phyloP scores from a whole-genome alignment of 2,329 filamentous ascomycete genomes.

The Pyricularia grisea region DNA sequence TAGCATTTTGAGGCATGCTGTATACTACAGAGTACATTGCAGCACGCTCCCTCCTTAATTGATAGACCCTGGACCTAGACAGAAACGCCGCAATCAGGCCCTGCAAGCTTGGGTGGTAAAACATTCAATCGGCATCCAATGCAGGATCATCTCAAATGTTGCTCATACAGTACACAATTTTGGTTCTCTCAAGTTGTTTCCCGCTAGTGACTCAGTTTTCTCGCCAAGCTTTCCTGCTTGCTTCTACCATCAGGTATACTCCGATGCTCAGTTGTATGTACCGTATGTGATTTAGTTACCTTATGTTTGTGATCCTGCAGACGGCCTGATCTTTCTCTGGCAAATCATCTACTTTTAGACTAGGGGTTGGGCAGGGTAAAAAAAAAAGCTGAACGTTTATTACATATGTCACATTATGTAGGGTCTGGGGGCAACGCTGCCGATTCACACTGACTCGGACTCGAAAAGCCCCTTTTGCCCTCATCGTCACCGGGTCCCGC shows the following conservation, averaged over 20 bases:
- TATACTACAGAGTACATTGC: not conserved
- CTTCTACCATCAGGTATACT: not conserved
- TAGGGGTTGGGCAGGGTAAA: not conserved
- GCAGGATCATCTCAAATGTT: not conserved
- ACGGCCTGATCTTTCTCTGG: not conserved
- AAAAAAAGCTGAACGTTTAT: not conserved
- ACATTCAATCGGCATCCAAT: not conserved
- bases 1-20: not conserved
- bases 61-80: not conserved
- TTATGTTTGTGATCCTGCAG: not conserved
- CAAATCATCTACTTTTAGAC: not conserved
- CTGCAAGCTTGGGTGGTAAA: not conserved
- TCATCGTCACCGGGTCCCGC: not conserved
- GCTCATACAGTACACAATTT: not conserved
- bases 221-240: not conserved
- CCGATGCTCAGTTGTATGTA: too few species aligned
- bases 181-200: not conserved
- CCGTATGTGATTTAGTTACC: too few species aligned
- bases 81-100: not conserved
- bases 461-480: not conserved
- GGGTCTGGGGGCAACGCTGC: not conserved
- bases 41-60: not conserved
- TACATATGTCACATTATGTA: not conserved
- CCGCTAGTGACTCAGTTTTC: not conserved
- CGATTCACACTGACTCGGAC: not conserved